Conservation (phyloP, 2,329 filamentous ascomycete species). For the Neoscytalidium dimidiatum region DNA sequence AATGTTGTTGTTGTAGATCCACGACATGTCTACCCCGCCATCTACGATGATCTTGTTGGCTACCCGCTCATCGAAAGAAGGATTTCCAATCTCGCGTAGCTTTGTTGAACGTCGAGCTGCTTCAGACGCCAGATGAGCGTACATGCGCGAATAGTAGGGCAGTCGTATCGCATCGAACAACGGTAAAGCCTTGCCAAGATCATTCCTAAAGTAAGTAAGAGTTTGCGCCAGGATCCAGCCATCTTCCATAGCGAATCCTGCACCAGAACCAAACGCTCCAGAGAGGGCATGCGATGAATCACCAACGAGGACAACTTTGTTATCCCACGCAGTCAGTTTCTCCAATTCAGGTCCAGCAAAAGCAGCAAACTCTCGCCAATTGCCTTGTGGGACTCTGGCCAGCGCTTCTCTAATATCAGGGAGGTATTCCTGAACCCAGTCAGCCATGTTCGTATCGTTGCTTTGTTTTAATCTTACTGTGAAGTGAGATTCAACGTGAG, state of each 20-base stretch:
- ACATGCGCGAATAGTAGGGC: constrained; percentile 46
- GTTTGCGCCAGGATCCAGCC: constrained; percentile 47
- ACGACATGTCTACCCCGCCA: constrained; percentile 37
- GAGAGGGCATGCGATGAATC: constrained; percentile 59
- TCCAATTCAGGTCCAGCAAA: constrained; percentile 50
- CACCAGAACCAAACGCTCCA: constrained; percentile 48
- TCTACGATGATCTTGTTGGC: constrained; percentile 34
- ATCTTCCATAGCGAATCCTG: constrained; percentile 50
- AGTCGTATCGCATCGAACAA: constrained; percentile 44
- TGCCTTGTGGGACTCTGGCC: constrained; percentile 37
- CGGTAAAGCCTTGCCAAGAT: constrained; percentile 31
- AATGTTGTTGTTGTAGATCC: constrained; percentile 48
- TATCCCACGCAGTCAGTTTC: constrained; percentile 44
- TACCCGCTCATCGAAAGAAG: constrained; percentile 30
- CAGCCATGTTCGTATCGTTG: background rate
- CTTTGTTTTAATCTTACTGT: constrained; percentile 22
- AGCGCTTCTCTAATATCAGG: constrained; percentile 44
- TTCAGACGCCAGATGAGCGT: constrained; percentile 31
- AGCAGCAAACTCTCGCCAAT: constrained; percentile 52
- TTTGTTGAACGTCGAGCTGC: constrained; percentile 20
- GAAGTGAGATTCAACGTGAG: constrained; percentile 42
- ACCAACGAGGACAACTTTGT: constrained; percentile 53
- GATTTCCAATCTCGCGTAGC: constrained; percentile 23
- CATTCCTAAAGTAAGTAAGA: constrained; percentile 24
- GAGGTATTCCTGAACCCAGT: constrained; percentile 40